Evolutionary conservation across 306 rosid species (phyloP), one percentile per base, ranked within the genome.

Genomic region (Cucumis hystrix): DNA sequence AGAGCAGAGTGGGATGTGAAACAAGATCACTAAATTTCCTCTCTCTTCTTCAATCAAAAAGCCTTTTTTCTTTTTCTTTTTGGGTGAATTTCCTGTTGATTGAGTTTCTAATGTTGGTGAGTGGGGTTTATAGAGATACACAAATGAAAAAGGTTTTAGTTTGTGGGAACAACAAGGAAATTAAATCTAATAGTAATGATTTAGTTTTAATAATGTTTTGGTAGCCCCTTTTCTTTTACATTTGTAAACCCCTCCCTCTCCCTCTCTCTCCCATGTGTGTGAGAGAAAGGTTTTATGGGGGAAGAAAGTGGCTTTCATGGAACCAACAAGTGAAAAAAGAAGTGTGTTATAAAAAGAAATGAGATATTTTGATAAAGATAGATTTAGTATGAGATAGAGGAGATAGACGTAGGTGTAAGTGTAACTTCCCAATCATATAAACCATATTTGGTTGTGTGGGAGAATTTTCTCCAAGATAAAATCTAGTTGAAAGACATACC

Each of bases 1-100:
- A 93, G 87, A 85, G 96, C 98, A 33, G 97, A 89, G 56, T 93
- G 98, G 98, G 83, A 89, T 76, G 91, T 84, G 62, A 83, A 87
- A 85, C 85, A 90, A 83, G 84, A 81, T 33, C 37, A 33, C 74
- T 87, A 70, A 73, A 68, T 68, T 68, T 68, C 6, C 11, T 68
- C 33, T 40, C 17, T 67, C 41, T 65, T 23, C 65, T 65, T 23
- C 65, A 23, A 12, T 10, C 18, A 60, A 60, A 60, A 25, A 25
- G 18, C 18, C 6, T 15, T 25, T 60, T 25, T 12, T 60, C 6
- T 25, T 23, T 10, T 11, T 23, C 11, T 25, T 10, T 58, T 21
- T 56, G 30, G 37, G 37, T 33, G 25, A 2, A 18, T 11, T 68
- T 9, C 11, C 16, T 68, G n/a, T 68, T n/a, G 74, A 68, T 18